Base-by-base conservation (phyloP, 495 filamentous ascomycete species). In the Aspergillus sclerotioniger region DNA sequence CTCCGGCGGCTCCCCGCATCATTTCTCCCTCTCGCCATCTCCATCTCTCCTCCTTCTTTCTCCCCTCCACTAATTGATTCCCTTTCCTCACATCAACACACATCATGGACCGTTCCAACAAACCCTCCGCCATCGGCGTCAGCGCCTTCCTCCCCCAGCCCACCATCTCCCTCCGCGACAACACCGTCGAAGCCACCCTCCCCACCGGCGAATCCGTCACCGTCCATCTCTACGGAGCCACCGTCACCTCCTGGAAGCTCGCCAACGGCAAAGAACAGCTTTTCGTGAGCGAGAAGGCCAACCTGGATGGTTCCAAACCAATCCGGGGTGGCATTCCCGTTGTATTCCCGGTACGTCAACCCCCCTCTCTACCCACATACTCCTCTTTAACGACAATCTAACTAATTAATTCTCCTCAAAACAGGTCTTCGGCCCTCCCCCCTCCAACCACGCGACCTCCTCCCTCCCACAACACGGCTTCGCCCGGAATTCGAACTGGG, bases 401-500 rank as follows among this genome's bases (percentile, higher is more conserved):
- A 54, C 29, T 20, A 15, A 25, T 28, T n/a, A 31, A 7, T 1
- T 13, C 37, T n/a, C 4, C 17, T 9, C 1, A 21, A 21, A 45
- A 16, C 60, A 97, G 92, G 89, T 95, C 67, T 98, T 98, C 71
- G 94, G 94, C 33, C 90, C 89, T 43, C 82, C 90, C 9, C 86
- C 87, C 33, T 71, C 84, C 59, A 82, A 90, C 69, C 83, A 89
- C 48, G 79, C 85, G 7, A 92, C 90, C 29, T 81, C 81, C 31
- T 67, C 78, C 25, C 87, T 99, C 15, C 88, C 93, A 12, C 93
- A 97, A 72, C 95, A 99, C 75, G 95, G 95, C 62, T 96, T 99
- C 73, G 95, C 95, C 21, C 90, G 95, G 53, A 92, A 83, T 60
- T 89, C 87, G 47, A 80, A 75, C 47, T 86, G 83, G 83, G 82